Percentiles rank a stretch among this genome's conserved stretches.
These are phyloP conservation scores for Debaryomycetaceae sp. DNA, from an alignment of 1,139 yeast species.

Conservation along the genomic window DNA sequence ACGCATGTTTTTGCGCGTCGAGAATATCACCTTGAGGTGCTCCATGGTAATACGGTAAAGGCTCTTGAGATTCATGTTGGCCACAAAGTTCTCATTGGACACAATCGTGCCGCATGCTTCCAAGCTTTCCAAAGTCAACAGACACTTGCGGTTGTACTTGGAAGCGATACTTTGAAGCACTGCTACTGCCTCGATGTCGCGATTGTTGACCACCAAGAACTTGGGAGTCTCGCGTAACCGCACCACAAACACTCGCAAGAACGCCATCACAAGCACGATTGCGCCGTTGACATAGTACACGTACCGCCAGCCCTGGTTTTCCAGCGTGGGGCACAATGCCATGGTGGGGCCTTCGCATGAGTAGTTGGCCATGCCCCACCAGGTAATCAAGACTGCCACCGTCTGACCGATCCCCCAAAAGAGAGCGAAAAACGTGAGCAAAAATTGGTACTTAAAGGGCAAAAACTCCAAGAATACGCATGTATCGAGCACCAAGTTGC, in stretches of 20 bases:
- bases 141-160: slow-evolving; percentile 37
- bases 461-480: slow-evolving; percentile 56
- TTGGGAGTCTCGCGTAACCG: slow-evolving; percentile 56
- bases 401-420: slow-evolving; percentile 68
- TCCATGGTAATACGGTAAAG: slow-evolving; percentile 15
- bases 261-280: slow-evolving; percentile 46
- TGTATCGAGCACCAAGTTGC: slow-evolving; percentile 58
- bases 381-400: slow-evolving; percentile 48
- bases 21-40: slow-evolving; percentile 27
- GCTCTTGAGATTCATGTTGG: slow-evolving; percentile 16
- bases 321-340: slow-evolving; percentile 37
- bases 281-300: slow-evolving; percentile 51
- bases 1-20: slow-evolving; percentile 20
- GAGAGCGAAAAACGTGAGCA: slow-evolving; percentile 52
- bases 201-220: slow-evolving; percentile 46
- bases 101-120: slow-evolving; percentile 39
- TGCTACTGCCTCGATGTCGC: slow-evolving; percentile 48
- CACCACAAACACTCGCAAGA: slow-evolving; percentile 43
- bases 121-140: slow-evolving; percentile 44
- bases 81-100: slow-evolving; percentile 20
- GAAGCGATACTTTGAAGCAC: slow-evolving; percentile 33
- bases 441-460: slow-evolving; percentile 50
- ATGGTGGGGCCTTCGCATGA: slow-evolving; percentile 35
- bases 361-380: slow-evolving; percentile 51
- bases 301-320: slow-evolving; percentile 61